Evolutionary conservation across 2,329 filamentous ascomycete species (phyloP).

Genomic region (Phialophora verrucosa): DNA sequence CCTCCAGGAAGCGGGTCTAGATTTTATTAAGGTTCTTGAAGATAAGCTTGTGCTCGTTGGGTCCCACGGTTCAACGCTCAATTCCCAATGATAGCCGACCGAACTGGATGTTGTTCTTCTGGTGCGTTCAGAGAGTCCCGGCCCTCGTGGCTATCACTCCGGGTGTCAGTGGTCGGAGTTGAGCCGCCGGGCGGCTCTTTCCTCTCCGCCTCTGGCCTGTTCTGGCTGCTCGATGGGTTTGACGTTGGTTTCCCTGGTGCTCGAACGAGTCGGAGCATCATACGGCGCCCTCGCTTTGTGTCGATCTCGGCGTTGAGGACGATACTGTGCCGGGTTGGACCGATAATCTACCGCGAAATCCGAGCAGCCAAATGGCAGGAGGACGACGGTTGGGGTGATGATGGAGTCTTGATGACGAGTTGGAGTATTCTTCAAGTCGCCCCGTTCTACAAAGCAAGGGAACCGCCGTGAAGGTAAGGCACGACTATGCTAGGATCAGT

Average conservation of each 20-base stretch:
- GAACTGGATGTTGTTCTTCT: conserved; percentile 1
- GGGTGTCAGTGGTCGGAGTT: conserved; percentile 17
- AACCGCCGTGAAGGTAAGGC: neutral
- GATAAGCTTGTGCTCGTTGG: conserved; percentile 14
- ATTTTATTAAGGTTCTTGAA: conserved; percentile 12
- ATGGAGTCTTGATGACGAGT: conserved; percentile 1
- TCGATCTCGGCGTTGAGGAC: neutral
- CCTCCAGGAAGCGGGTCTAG: conserved; percentile 16
- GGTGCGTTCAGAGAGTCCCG: neutral
- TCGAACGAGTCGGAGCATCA: neutral
- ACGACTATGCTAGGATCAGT: conserved; percentile 1
- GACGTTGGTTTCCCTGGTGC: neutral
- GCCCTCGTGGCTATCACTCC: conserved; percentile 28
- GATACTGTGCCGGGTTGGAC: neutral
- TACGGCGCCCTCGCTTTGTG: neutral
- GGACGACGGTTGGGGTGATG: neutral
- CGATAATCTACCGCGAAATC: conserved; percentile 7
- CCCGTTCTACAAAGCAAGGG: neutral
- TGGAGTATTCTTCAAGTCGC: neutral
- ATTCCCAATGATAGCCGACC: neutral
- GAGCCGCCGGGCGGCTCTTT: neutral
- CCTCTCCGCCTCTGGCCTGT: neutral
- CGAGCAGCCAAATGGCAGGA: neutral
- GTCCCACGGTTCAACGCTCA: neutral
- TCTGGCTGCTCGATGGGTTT: neutral